Evolutionary conservation across 73 alveolate species (phyloP), one percentile per base, ranked within the genome.

Genomic region (Urostyla sp.): DNA sequence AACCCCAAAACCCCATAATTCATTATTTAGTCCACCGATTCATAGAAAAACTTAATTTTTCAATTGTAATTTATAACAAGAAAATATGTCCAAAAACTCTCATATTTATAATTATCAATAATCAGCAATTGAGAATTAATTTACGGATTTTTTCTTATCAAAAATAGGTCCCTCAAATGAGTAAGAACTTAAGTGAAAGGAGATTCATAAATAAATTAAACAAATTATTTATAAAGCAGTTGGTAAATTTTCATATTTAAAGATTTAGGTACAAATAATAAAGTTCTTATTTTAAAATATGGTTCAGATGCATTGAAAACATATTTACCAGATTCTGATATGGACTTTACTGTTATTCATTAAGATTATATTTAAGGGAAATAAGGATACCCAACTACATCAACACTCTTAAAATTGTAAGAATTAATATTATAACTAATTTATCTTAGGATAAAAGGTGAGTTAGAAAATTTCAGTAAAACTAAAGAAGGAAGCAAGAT

Each of bases 281-380:
- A 45, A 7, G 83, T 49, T 13, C 31, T 60, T 55, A 73, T 89
- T 2, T 31, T 69, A 1, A 75, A 44, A 35, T 94, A 85, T 82
- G 98, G 98, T 11, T 94, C 98, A 21, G 91, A 88, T 43, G 98
- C 98, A 3, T 87, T 92, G 74, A 88, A 90, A 80, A 85, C 96
- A 18, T 94, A 91, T 61, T 87, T 92, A 32, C 92, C 94, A 13
- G 97, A 94, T 28, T 87, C 96, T 55, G 98, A 94, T 57, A 94
- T 94, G 23, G 98, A 94, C 79, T 59, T 94, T 18, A 94, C 97
- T 32, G 79, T 63, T 4, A 63, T 63, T 63, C 37, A 32, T 10
- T 43, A 60, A 38, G 79, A 63, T 16, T 63, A 63, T 31, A 4
- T 63, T 16, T 8, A 63, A n/a, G 79, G 79, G 20, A 10, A 15